Evolutionary conservation across 208 protist species (phyloP).

Genomic region (Leishmania turanica): DNA sequence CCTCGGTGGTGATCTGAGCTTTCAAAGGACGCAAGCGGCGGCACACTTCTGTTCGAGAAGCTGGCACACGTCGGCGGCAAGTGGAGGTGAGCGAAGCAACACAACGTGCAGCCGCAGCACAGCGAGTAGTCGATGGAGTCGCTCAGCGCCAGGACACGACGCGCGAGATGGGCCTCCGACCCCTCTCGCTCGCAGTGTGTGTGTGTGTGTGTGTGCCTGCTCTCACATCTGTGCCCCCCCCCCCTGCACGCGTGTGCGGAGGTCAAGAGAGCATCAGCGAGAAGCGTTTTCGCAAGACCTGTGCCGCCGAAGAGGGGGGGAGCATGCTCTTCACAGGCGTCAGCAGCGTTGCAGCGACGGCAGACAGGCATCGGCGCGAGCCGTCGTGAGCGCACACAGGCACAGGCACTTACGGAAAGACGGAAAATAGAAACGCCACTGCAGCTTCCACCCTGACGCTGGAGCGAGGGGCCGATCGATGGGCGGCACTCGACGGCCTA

Average conservation of each 20-base stretch:
- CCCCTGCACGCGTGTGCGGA: not conserved
- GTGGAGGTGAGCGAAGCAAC: not conserved
- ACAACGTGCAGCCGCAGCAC: not conserved
- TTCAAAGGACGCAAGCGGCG: not conserved
- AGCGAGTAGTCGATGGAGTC: not conserved
- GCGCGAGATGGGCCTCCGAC: not conserved
- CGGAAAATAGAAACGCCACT: not conserved
- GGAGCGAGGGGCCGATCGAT: too few relatives aligned
- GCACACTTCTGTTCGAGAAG: not conserved
- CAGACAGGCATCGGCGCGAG: not conserved
- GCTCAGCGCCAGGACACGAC: not conserved
- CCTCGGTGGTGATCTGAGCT: constrained; percentile 50
- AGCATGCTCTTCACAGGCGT: not conserved
- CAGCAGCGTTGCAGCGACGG: not conserved
- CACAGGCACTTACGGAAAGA: not conserved
- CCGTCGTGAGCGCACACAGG: not conserved
- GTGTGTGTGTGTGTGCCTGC: not conserved
- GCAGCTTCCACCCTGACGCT: too few relatives aligned
- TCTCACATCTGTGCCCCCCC: not conserved
- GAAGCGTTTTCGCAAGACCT: not conserved
- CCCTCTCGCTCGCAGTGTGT: not conserved
- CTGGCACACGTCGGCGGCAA: not conserved
- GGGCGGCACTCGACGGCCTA: too few relatives aligned
- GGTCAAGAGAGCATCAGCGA: not conserved
- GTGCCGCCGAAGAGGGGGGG: not conserved